phyloP scores from a whole-genome alignment of 2,329 filamentous ascomycete genomes.

The Epichloe scottii region DNA sequence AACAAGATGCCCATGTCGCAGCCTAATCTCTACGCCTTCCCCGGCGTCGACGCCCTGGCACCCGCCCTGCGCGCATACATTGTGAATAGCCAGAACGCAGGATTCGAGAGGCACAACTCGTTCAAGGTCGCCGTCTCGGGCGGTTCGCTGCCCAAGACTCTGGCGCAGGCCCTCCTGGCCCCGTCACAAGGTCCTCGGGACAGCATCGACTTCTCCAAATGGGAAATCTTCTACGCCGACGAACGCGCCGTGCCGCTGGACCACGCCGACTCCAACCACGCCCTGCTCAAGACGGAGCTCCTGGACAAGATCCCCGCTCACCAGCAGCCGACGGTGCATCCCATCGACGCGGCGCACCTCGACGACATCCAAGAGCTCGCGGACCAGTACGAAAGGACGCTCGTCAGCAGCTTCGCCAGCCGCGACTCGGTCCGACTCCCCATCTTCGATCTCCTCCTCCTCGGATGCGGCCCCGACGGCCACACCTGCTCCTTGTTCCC shows the following conservation, averaged over 20 bases:
- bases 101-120: slow-evolving; percentile 63
- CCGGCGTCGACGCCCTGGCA: slow-evolving; percentile 56
- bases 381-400: slow-evolving; percentile 80
- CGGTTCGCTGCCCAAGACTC: slow-evolving; percentile 78
- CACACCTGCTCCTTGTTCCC: slow-evolving; percentile 97
- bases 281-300: slow-evolving; percentile 72
- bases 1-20: slow-evolving; percentile 39
- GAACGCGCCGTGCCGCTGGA: slow-evolving; percentile 89
- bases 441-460: slow-evolving; percentile 85
- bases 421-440: slow-evolving; percentile 90
- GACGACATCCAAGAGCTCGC: slow-evolving; percentile 83
- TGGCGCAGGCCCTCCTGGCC: slow-evolving; percentile 71
- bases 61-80: slow-evolving; percentile 70
- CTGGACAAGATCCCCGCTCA: slow-evolving; percentile 72
- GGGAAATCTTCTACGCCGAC: slow-evolving; percentile 98
- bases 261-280: slow-evolving; percentile 90
- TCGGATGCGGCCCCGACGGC: slow-evolving; percentile 90
- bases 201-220: slow-evolving; percentile 65
- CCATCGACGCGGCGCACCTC: slow-evolving; percentile 55
- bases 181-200: slow-evolving; percentile 40
- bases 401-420: slow-evolving; percentile 77
- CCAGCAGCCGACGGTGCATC: slow-evolving; percentile 57
- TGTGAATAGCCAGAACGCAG: slow-evolving; percentile 67
- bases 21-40: slow-evolving; percentile 71
- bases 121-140: slow-evolving; percentile 93